Conservation (phyloP, 2,329 filamentous ascomycete species). For the Penicillium sp. region DNA sequence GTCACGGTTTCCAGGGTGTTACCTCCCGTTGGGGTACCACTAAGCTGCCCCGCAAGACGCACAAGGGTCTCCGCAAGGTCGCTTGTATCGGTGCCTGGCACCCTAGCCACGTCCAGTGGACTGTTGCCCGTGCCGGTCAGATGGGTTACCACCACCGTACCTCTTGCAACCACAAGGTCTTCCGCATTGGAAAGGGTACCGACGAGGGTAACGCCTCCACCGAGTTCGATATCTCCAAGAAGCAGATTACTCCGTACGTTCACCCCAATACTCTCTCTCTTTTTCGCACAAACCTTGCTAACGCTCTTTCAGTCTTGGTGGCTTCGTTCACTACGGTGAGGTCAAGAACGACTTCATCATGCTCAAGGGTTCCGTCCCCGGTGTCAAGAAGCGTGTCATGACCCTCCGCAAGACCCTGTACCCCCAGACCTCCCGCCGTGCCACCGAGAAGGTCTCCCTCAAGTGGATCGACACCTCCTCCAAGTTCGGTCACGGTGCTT, state of each 20-base stretch:
- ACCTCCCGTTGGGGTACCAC: conserved; percentile 99
- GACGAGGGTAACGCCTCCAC: conserved; percentile 93
- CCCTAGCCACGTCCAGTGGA: conserved; percentile 99
- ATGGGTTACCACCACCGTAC: conserved; percentile 99
- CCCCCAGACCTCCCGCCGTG: conserved; percentile 90
- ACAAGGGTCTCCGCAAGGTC: conserved; percentile 99
- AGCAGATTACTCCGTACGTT: conserved; percentile 98
- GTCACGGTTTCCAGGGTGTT: conserved; percentile 97
- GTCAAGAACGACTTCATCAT: conserved; percentile 99
- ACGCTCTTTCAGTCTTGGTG: conserved; percentile 75
- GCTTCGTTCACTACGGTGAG: conserved; percentile 98
- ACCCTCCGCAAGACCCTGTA: conserved; percentile 99
- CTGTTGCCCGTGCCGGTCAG: conserved; percentile 99
- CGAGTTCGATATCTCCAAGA: conserved; percentile 96
- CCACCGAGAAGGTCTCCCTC: conserved; percentile 98
- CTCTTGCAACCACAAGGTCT: conserved; percentile 99
- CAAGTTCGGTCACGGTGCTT: conserved; percentile 99
- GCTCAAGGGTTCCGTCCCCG: conserved; percentile 95
- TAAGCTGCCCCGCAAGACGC: conserved; percentile 99
- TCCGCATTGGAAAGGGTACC: conserved; percentile 92
- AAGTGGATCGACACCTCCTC: conserved; percentile 99
- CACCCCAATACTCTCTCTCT: neutral
- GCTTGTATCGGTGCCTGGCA: conserved; percentile 99
- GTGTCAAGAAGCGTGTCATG: conserved; percentile 99
- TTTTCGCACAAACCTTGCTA: neutral